Conservation (phyloP, 2,329 filamentous ascomycete genomes). For the Ophiocordyceps camponoti-rufipedis region DNA sequence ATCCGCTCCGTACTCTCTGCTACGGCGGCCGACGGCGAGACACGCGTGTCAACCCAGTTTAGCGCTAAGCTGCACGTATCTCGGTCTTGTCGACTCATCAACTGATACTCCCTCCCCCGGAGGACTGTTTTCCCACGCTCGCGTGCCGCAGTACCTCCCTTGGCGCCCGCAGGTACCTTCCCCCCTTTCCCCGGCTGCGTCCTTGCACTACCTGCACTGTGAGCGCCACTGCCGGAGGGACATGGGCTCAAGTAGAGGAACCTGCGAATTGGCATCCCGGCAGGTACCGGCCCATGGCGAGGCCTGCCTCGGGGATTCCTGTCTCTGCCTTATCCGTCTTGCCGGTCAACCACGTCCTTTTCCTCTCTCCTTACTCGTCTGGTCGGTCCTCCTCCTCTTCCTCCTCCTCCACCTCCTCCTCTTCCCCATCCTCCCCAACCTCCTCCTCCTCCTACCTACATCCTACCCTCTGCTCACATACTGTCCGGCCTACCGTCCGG, state of each 20-base stretch:
- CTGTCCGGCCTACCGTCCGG: background rate
- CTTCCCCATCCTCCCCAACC: background rate
- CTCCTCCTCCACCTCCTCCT: background rate
- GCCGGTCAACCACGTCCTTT: background rate
- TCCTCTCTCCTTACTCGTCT: background rate
- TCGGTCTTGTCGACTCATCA: background rate
- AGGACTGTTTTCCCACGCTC: background rate
- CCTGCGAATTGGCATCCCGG: background rate
- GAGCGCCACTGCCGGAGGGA: background rate
- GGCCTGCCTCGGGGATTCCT: background rate
- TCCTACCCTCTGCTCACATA: background rate
- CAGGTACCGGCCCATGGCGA: background rate
- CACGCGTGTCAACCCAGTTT: background rate
- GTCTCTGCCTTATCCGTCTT: background rate
- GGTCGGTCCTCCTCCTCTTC: background rate
- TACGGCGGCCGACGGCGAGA: background rate
- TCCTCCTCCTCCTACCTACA: background rate
- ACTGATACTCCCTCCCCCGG: background rate
- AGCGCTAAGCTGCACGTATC: background rate
- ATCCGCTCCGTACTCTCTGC: background rate
- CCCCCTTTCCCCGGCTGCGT: background rate
- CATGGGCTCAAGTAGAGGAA: background rate
- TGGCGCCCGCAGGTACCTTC: background rate
- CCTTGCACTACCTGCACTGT: background rate
- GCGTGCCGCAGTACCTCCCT: background rate